Conservation (phyloP, 176 grass and related monocot species). For the Panicum miliaceum region DNA sequence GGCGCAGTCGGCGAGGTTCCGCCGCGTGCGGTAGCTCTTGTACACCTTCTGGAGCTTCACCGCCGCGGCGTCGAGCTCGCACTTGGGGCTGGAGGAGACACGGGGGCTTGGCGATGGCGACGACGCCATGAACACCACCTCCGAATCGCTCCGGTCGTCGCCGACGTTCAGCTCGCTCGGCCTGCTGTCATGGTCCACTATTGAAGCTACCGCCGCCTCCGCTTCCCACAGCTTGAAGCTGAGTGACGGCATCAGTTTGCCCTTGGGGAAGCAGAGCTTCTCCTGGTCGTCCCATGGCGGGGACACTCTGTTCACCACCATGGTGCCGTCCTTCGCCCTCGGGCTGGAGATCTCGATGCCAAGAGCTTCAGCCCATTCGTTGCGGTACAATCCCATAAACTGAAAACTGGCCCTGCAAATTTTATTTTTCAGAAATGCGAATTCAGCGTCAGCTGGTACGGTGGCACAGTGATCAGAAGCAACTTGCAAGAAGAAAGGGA, state of each 20-base stretch:
- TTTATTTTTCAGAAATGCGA: not conserved
- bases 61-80: constrained; percentile 70
- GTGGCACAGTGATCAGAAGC: constrained; percentile 2
- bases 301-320: constrained; percentile 43
- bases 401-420: constrained; percentile 18
- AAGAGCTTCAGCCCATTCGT: constrained; percentile 55
- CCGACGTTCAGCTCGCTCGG: not conserved
- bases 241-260: constrained; percentile 38
- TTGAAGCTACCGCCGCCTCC: not conserved
- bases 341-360: constrained; percentile 47
- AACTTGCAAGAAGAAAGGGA: not conserved
- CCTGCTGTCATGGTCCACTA: not conserved
- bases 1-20: constrained; percentile 86
- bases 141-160: not conserved
- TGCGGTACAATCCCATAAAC: constrained; percentile 67
- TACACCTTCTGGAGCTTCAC: constrained; percentile 90
- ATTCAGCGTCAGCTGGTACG: constrained; percentile 1
- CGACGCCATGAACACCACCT: constrained; percentile 11
- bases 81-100: constrained; percentile 51
- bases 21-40: constrained; percentile 85
- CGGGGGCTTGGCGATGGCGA: constrained; percentile 4
- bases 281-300: constrained; percentile 10
- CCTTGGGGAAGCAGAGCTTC: constrained; percentile 19
- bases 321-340: not conserved
- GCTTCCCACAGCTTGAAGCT: constrained; percentile 71